These are phyloP conservation scores for Eruca vesicaria DNA, from an alignment of 441 rosid species.

Conservation along the genomic window DNA sequence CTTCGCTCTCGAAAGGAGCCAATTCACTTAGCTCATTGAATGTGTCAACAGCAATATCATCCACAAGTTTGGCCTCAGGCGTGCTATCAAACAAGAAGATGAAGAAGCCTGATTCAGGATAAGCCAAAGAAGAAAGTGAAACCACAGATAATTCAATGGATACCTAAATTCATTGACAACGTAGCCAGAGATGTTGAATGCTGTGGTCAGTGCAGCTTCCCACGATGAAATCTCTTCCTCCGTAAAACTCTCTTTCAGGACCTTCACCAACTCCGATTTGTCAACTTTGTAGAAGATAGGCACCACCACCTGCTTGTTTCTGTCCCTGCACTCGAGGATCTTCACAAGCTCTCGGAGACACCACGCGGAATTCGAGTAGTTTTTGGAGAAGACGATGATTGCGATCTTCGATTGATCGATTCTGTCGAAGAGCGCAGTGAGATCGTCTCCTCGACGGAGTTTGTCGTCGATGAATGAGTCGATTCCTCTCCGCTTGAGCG, in stretches of 20 bases:
- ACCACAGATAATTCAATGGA: not conserved
- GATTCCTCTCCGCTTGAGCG: conserved; percentile 11
- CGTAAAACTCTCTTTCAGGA: conserved; percentile 2
- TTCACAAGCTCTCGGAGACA: conserved; percentile 35
- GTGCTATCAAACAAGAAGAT: conserved; percentile 27
- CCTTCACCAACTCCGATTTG: conserved; percentile 10
- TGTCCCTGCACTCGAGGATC: conserved; percentile 18
- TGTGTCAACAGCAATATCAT: conserved; percentile 33
- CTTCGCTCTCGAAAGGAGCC: conserved; percentile 18
- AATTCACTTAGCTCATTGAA: conserved; percentile 25
- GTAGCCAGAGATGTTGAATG: conserved; percentile 17
- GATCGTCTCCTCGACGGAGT: conserved; percentile 25
- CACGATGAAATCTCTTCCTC: conserved; percentile 18
- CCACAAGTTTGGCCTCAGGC: conserved; percentile 39
- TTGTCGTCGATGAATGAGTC: conserved; percentile 29
- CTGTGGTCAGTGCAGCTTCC: conserved; percentile 26
- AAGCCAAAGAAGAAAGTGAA: not conserved
- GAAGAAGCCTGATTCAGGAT: too few species aligned
- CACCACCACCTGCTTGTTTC: conserved; percentile 16
- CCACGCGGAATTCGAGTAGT: conserved; percentile 25
- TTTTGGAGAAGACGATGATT: conserved; percentile 27
- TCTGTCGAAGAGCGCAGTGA: conserved; percentile 24
- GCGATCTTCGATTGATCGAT: conserved; percentile 29
- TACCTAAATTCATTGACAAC: conserved; percentile 25
- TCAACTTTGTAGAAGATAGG: conserved; percentile 34